Percentiles rank a stretch among this genome's conserved stretches.
Evolutionary conservation across 1,139 yeast genomes (phyloP).

Genomic region (Diutina catenulata): DNA sequence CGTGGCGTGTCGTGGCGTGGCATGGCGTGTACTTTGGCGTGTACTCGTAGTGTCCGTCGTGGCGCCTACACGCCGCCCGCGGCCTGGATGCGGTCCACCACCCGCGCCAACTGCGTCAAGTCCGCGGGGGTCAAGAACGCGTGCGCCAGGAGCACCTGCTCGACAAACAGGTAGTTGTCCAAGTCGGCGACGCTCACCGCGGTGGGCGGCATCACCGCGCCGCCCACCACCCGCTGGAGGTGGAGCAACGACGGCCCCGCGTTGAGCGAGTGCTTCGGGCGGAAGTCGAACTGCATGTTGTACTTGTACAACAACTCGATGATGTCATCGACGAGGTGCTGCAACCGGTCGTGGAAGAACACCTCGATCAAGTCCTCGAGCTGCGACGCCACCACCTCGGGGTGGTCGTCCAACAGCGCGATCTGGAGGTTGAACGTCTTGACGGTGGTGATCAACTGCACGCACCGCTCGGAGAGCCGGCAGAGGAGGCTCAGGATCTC

Average conservation of each 20-base stretch:
- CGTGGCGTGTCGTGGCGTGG: no score
- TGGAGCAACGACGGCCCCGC: no score
- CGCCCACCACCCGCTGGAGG: no score
- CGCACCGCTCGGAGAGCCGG: neutral
- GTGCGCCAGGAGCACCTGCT: neutral
- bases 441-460: neutral
- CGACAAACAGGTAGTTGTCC: conserved; percentile 1
- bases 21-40: no score
- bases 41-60: no score
- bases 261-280: neutral
- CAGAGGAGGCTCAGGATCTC: neutral
- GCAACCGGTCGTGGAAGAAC: neutral
- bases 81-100: no score
- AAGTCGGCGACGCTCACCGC: neutral
- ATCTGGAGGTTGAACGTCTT: neutral
- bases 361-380: conserved; percentile 1
- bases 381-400: no score
- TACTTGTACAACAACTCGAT: neutral
- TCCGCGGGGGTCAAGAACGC: neutral
- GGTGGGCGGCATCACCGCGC: neutral
- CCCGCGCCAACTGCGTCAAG: neutral
- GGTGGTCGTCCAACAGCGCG: no score
- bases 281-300: neutral
- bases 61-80: no score
- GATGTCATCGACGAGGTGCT: conserved; percentile 2